A percentile compares a stretch with the other conserved stretches of the same genome.
phyloP scores from a whole-genome alignment of 1,139 yeast genomes.

The Hanseniaspora uvarum region DNA sequence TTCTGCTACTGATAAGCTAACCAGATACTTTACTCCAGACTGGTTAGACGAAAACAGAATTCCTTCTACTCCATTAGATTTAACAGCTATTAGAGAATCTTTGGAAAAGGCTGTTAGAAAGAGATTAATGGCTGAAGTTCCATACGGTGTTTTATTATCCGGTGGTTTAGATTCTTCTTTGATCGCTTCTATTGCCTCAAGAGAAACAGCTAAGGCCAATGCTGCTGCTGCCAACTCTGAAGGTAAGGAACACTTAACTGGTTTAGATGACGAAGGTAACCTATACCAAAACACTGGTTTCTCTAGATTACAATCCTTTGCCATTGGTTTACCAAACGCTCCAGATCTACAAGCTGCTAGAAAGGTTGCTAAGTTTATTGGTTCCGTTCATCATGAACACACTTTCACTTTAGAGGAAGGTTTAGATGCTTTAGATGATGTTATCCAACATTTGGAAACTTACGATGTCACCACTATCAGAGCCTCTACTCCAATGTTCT shows the following conservation, averaged over 20 bases:
- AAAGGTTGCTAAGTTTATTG: slow-evolving; percentile 90
- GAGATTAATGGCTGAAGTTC: slow-evolving; percentile 98
- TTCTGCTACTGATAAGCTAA: slow-evolving; percentile 71
- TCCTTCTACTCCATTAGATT: slow-evolving; percentile 69
- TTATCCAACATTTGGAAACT: slow-evolving; percentile 89
- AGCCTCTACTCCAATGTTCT: slow-evolving; percentile 98
- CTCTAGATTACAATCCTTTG: slow-evolving; percentile 86
- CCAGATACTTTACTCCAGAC: slow-evolving; percentile 79
- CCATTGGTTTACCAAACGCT: slow-evolving; percentile 93
- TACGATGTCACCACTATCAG: slow-evolving; percentile 97
- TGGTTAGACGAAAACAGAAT: slow-evolving; percentile 82
- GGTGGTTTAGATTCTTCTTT: slow-evolving; percentile 96
- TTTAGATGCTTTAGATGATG: slow-evolving; percentile 87
- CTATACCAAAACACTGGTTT: slow-evolving; percentile 63
- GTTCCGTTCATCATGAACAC: slow-evolving; percentile 95
- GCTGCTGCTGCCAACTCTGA: slow-evolving; percentile 36
- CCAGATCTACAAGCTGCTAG: slow-evolving; percentile 96
- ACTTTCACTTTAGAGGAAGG: slow-evolving; percentile 95
- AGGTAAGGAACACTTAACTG: slow-evolving; percentile 63
- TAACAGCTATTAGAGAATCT: slow-evolving; percentile 57
- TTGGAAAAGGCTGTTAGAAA: slow-evolving; percentile 93
- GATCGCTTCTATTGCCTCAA: slow-evolving; percentile 92
- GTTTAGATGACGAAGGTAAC: slow-evolving; percentile 81
- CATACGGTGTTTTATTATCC: slow-evolving; percentile 89
- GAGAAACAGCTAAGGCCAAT: slow-evolving; percentile 81